Percentiles rank a stretch among this genome's conserved stretches.
Conservation (phyloP, 257 asterid species). For the Ocimum tenuiflorum region DNA sequence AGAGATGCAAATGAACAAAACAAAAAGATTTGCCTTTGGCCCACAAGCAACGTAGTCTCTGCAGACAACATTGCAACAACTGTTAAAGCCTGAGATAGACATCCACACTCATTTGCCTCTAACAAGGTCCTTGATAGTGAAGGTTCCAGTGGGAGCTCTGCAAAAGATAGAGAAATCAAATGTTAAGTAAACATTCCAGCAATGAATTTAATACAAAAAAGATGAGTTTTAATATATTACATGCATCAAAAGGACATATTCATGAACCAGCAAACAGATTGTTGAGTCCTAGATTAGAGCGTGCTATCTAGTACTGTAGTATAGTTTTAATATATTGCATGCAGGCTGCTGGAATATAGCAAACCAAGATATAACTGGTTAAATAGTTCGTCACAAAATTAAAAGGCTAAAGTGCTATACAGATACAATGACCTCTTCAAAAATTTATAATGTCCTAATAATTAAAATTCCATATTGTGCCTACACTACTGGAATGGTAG, state of each 20-base stretch:
- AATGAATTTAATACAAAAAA: too few relatives aligned
- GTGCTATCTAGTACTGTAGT: neutral
- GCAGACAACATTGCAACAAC: constrained; percentile 96
- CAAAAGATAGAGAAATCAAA: constrained; percentile 25
- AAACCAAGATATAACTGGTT: neutral
- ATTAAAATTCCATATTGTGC: neutral
- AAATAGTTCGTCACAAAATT: neutral
- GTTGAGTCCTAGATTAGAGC: neutral
- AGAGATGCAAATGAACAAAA: constrained; percentile 6
- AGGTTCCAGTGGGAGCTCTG: constrained; percentile 97
- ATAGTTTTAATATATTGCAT: neutral
- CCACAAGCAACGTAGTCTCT: constrained; percentile 66
- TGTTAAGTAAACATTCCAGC: constrained; percentile 9
- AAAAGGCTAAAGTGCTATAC: neutral
- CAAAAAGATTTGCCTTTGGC: constrained; percentile 48
- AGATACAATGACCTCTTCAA: neutral
- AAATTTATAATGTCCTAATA: neutral
- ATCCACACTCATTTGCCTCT: constrained; percentile 83
- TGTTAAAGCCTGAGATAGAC: constrained; percentile 80
- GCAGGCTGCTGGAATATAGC: neutral
- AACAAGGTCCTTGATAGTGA: constrained; percentile 87
- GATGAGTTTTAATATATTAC: too few relatives aligned
- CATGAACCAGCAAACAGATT: neutral
- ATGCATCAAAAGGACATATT: too few relatives aligned
- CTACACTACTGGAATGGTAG: neutral